These are phyloP conservation scores for Trametes cinnabarina DNA, from an alignment of 768 basidiomycete species.

Conservation along the genomic window DNA sequence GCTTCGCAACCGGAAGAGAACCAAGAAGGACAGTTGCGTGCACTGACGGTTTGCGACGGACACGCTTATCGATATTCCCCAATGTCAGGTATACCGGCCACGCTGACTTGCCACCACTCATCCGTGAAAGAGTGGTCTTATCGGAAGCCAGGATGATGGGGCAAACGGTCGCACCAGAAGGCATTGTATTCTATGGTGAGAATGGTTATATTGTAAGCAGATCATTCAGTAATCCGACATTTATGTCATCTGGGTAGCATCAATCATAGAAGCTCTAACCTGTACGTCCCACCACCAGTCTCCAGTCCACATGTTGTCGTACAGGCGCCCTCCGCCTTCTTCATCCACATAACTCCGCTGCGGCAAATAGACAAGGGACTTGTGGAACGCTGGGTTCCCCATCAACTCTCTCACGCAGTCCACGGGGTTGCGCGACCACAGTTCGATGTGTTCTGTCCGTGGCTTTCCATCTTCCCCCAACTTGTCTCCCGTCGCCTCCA, in stretches of 20 bases:
- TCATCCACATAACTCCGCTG: slow-evolving; percentile 34
- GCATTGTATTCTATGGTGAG: too few relatives aligned
- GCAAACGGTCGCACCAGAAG: too few relatives aligned
- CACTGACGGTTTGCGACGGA: slow-evolving; percentile 21
- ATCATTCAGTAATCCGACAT: too few relatives aligned
- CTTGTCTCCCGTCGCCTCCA: slow-evolving; percentile 13
- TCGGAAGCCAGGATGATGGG: slow-evolving; percentile 21
- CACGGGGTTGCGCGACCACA: slow-evolving; percentile 34
- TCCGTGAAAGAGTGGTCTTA: slow-evolving; percentile 29
- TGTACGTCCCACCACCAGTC: slow-evolving; percentile 52
- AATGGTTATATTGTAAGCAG: too few relatives aligned
- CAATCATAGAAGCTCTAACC: slow-evolving; percentile 29
- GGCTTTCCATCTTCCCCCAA: slow-evolving; percentile 11
- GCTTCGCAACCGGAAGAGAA: too few relatives aligned
- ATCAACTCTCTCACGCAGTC: slow-evolving; percentile 37
- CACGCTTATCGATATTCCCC: slow-evolving; percentile 29
- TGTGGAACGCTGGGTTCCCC: slow-evolving; percentile 33
- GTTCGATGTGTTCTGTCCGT: slow-evolving; percentile 18
- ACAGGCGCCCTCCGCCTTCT: slow-evolving; percentile 27
- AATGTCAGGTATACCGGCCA: slow-evolving; percentile 35
- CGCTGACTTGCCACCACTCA: slow-evolving; percentile 28
- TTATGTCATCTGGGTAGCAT: too few relatives aligned
- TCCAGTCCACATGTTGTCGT: slow-evolving; percentile 43
- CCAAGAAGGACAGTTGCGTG: too few relatives aligned
- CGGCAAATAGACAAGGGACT: slow-evolving; percentile 32